Percentiles rank a stretch among this genome's conserved stretches.
These are phyloP conservation scores for Mycena maculata DNA, from an alignment of 768 basidiomycete species.

Conservation along the genomic window DNA sequence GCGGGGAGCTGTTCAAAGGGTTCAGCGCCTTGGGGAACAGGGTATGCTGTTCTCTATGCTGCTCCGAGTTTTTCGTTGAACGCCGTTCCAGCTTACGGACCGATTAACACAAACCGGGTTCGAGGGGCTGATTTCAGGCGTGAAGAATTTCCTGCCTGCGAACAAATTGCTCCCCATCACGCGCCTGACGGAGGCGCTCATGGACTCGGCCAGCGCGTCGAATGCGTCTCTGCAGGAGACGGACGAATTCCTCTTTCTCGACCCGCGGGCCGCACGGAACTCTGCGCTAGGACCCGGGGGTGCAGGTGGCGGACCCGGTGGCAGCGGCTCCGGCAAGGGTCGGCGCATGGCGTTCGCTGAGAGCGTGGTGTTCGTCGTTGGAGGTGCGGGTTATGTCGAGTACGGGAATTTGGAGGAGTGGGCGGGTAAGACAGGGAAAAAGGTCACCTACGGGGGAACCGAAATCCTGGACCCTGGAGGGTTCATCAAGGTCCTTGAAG, in stretches of 20 bases:
- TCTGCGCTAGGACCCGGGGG: constrained; percentile 64
- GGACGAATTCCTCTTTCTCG: constrained; percentile 94
- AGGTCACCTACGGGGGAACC: constrained; percentile 94
- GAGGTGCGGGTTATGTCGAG: constrained; percentile 97
- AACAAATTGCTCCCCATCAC: constrained; percentile 95
- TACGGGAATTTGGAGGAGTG: constrained; percentile 97
- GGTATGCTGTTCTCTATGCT: constrained; percentile 57
- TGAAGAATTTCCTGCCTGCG: constrained; percentile 96
- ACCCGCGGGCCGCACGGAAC: constrained; percentile 84
- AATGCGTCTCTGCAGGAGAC: constrained; percentile 96
- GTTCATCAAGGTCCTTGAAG: constrained; percentile 80
- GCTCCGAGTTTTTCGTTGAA: constrained; percentile 2
- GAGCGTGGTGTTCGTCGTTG: constrained; percentile 93
- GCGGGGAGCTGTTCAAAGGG: constrained; percentile 91
- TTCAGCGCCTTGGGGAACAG: constrained; percentile 93
- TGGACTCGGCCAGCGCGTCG: constrained; percentile 95
- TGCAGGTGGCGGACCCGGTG: constrained; percentile 58
- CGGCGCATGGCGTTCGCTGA: constrained; percentile 85
- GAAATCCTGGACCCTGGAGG: constrained; percentile 92
- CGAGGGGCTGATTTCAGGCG: constrained; percentile 96
- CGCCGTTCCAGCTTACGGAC: constrained; percentile 79
- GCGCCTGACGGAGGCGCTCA: constrained; percentile 92
- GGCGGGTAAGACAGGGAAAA: constrained; percentile 84
- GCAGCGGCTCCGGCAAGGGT: constrained; percentile 55
- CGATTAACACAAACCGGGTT: constrained; percentile 95